These are phyloP conservation scores for Candida parachauliodes DNA, from an alignment of 805 yeast species.

Conservation along the genomic window DNA sequence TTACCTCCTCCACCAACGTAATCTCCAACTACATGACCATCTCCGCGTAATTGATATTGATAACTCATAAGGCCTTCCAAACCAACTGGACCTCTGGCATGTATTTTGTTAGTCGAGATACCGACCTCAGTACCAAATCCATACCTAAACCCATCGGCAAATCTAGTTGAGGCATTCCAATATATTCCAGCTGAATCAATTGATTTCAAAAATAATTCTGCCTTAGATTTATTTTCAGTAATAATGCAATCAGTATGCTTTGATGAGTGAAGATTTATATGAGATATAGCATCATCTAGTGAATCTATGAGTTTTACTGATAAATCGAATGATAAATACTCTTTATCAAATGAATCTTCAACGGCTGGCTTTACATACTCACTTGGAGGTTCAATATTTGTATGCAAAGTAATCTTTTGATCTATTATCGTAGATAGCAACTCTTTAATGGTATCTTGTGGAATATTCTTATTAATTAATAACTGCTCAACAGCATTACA, in stretches of 20 bases:
- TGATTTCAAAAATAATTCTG: slow-evolving; percentile 75
- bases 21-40: slow-evolving; percentile 90
- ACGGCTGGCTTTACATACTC: slow-evolving; percentile 45
- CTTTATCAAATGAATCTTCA: slow-evolving; percentile 73
- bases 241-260: slow-evolving; percentile 93
- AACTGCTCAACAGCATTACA: slow-evolving; percentile 95
- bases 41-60: slow-evolving; percentile 88
- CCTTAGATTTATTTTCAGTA: slow-evolving; percentile 67
- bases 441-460: slow-evolving; percentile 21
- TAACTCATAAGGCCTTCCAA: slow-evolving; percentile 94
- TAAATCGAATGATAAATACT: slow-evolving; percentile 78
- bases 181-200: slow-evolving; percentile 95
- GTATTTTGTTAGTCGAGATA: slow-evolving; percentile 92
- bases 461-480: slow-evolving; percentile 50
- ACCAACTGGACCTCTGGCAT: slow-evolving; percentile 98
- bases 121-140: slow-evolving; percentile 99
- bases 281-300: slow-evolving; percentile 72
- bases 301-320: slow-evolving; percentile 64
- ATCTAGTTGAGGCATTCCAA: slow-evolving; percentile 96
- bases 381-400: slow-evolving; percentile 42
- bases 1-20: slow-evolving; percentile 92
- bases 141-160: slow-evolving; percentile 97
- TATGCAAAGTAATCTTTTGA: slow-evolving; percentile 72
- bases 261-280: slow-evolving; percentile 88
- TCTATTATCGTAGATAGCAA: slow-evolving; percentile 45